These are phyloP conservation scores for Cnidoscolus chayamansa DNA, from an alignment of 441 rosid species.

Conservation along the genomic window DNA sequence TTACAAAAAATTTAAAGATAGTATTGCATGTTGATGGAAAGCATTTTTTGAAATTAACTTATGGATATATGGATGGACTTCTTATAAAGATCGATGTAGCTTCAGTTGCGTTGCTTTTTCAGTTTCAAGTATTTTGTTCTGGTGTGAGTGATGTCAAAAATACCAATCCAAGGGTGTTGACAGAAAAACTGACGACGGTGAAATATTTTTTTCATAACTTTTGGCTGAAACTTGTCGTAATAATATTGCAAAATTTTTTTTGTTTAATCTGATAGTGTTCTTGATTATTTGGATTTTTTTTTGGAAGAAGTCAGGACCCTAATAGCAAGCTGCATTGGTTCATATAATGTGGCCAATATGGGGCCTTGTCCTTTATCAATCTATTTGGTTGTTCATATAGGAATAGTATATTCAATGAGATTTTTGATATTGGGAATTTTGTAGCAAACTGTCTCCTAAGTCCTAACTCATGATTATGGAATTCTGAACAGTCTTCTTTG, in stretches of 20 bases:
- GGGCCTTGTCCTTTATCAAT: not conserved
- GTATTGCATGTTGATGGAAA: slow-evolving; percentile 12
- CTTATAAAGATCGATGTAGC: not conserved
- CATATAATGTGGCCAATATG: not conserved
- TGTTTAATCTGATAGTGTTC: not conserved
- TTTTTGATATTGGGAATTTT: not conserved
- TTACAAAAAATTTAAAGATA: slow-evolving; percentile 15
- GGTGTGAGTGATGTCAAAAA: slow-evolving; percentile 5
- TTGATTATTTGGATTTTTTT: not conserved
- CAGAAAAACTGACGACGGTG: slow-evolving; percentile 4
- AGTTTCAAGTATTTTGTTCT: slow-evolving; percentile 1
- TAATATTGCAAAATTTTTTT: not conserved
- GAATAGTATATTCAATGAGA: not conserved
- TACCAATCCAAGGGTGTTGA: slow-evolving; percentile 1
- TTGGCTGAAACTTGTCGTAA: not conserved
- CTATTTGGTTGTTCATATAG: slow-evolving; percentile 9
- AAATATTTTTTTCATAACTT: not conserved
- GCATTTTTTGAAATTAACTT: not conserved
- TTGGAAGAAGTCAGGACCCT: not conserved
- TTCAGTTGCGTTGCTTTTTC: not conserved
- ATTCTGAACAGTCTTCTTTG: not conserved
- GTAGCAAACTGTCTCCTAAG: not conserved
- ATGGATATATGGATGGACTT: not conserved
- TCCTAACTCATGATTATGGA: not conserved
- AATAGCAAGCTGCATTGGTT: not conserved